Base-by-base conservation (phyloP, 345 rosid genomes). In the Atalantia buxifolia region DNA sequence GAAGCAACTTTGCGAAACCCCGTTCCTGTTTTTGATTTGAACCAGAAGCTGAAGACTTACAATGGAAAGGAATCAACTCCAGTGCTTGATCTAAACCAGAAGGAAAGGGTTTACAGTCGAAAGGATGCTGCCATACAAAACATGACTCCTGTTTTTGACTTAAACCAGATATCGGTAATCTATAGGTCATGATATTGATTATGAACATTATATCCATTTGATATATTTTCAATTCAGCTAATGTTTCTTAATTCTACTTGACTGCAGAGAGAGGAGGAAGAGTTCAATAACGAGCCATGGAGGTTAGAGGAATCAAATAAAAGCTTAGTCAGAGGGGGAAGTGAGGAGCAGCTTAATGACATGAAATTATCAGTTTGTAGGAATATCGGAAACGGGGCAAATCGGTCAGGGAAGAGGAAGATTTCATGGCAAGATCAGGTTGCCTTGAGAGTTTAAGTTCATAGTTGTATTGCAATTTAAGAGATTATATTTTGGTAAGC, bases 351-450 rank as follows among this genome's bases (percentile, higher is more conserved):
- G 72, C 85, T 48, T 38, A 80, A 77, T 25, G 94, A 85, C 24
- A 61, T 87, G 73, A 91, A 87, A 85, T 62, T 90, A 63, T 87
- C 90, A 19, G 87, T 85, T 19, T 92, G 87, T 85, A 88, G 95
- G 86, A 90, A 76, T 35, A 75, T 83, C 2, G 89, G 87, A 74
- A 92, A 86, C 66, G 94, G 90, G 66, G 24, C 90, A 4, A 84
- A 78, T 22, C 82, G 88, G 72, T 75, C 80, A 0, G 97, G 92
- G 82, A 96, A 96, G 92, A 88, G 97, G 88, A 96, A 86, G 94
- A 93, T 96, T 70, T 56, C 97, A 71, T 96, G 99, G 99, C 97
- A 93, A 84, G 98, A 96, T 81, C 95, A 89, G 76, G 90, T 94
- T 85, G 98, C 93, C 56, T 86, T 94, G 80, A 91, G 90, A 81